Conservation (phyloP, 2,329 filamentous ascomycete species). For the Fusarium subtropicale region DNA sequence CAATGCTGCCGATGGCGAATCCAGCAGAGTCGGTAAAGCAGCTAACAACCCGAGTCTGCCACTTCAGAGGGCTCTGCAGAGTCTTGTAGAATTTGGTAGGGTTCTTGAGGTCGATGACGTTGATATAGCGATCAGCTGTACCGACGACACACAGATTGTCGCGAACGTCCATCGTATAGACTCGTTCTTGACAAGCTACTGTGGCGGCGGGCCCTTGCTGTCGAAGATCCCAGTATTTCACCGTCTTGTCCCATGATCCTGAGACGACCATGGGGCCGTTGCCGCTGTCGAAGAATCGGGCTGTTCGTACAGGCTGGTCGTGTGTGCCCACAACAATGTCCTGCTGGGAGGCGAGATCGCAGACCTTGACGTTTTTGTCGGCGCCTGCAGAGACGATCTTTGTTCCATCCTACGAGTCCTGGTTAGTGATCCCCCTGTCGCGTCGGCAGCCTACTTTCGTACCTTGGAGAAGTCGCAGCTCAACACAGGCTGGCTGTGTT, state of each 20-base stretch:
- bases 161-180: slow-evolving; percentile 92
- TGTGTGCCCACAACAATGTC: slow-evolving; percentile 83
- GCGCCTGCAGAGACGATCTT: slow-evolving; percentile 89
- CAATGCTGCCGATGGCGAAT: slow-evolving; percentile 95
- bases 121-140: slow-evolving; percentile 95
- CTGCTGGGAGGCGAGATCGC: slow-evolving; percentile 79
- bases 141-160: slow-evolving; percentile 90
- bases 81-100: slow-evolving; percentile 96
- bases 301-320: slow-evolving; percentile 82
- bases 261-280: slow-evolving; percentile 87
- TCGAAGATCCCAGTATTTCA: slow-evolving; percentile 90
- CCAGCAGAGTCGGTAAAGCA: slow-evolving; percentile 93
- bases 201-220: slow-evolving; percentile 72
- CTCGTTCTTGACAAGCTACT: slow-evolving; percentile 77
- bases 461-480: slow-evolving; percentile 91
- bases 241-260: slow-evolving; percentile 89
- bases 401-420: slow-evolving; percentile 77
- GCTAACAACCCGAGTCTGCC: slow-evolving; percentile 95
- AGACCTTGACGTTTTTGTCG: slow-evolving; percentile 89
- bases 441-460: slow-evolving; percentile 48
- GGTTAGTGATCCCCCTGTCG: slow-evolving; percentile 11
- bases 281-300: slow-evolving; percentile 79
- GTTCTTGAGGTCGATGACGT: slow-evolving; percentile 90
- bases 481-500: slow-evolving; percentile 87
- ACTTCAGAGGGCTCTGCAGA: slow-evolving; percentile 94